These are phyloP conservation scores for Simmondsia chinensis DNA, from an alignment of 148 eudicot species.

Conservation along the genomic window DNA sequence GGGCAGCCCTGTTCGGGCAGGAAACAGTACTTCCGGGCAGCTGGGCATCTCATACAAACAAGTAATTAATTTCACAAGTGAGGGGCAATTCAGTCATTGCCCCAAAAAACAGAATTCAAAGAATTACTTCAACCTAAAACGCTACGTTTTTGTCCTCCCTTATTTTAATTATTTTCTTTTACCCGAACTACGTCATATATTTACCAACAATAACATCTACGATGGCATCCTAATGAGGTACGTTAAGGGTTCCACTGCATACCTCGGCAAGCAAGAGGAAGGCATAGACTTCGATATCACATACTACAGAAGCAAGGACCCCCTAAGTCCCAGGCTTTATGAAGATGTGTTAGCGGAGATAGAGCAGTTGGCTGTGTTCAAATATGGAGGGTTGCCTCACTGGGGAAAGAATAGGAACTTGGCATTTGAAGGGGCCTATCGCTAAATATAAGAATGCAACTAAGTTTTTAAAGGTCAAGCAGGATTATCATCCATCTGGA, in stretches of 20 bases:
- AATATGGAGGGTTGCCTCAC: slow-evolving; percentile 6
- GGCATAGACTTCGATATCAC: slow-evolving; percentile 5
- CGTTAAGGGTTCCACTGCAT: slow-evolving; percentile 1
- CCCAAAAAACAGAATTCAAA: no score
- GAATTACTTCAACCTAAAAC: no score
- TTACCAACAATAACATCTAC: no score
- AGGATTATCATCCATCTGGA: slow-evolving; percentile 3
- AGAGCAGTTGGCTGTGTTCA: slow-evolving; percentile 4
- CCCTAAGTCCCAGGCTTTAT: background rate
- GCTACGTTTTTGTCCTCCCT: no score
- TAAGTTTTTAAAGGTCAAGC: slow-evolving; percentile 1
- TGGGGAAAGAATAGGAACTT: slow-evolving; percentile 8
- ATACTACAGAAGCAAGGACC: background rate
- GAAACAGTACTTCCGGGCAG: no score
- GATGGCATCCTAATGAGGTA: slow-evolving; percentile 5
- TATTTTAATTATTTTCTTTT: no score
- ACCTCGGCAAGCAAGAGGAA: slow-evolving; percentile 6
- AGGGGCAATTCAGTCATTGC: no score
- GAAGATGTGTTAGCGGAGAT: background rate
- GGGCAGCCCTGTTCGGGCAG: no score
- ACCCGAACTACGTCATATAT: no score
- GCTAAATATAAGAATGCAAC: slow-evolving; percentile 1
- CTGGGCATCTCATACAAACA: no score
- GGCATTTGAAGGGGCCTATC: slow-evolving; percentile 1
- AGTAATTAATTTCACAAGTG: no score